A percentile compares a stretch with the other conserved stretches of the same genome.
Conservation (phyloP, 2,329 filamentous ascomycete species). For the Colletotrichum tofieldiae region DNA sequence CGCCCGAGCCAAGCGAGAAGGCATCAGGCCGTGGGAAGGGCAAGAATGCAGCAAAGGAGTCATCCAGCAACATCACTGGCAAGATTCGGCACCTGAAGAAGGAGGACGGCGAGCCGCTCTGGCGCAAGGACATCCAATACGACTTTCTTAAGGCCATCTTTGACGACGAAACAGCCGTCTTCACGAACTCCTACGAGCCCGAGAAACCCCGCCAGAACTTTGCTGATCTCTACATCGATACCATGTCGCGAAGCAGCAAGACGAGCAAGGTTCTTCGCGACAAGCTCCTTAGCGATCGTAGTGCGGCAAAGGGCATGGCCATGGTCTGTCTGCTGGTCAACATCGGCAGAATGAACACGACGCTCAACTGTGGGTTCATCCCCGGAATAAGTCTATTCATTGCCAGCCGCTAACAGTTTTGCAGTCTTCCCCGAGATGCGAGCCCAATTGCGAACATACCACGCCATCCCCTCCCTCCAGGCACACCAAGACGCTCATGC, state of each 20-base stretch:
- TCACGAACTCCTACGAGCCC: conserved; percentile 90
- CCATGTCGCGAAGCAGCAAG: conserved; percentile 98
- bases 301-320: conserved; percentile 96
- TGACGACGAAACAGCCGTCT: conserved; percentile 81
- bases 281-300: conserved; percentile 92
- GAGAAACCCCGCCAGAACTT: conserved; percentile 78
- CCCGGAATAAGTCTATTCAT: conserved; percentile 35
- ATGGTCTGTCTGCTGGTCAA: conserved; percentile 99
- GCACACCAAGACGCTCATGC: conserved; percentile 95
- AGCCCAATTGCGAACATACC: conserved; percentile 96
- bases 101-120: conserved; percentile 88
- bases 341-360: conserved; percentile 98
- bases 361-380: conserved; percentile 84
- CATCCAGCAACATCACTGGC: conserved; percentile 61
- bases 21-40: conserved; percentile 53
- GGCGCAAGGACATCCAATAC: conserved; percentile 90
- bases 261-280: conserved; percentile 98
- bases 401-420: conserved; percentile 42
- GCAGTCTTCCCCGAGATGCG: conserved; percentile 99
- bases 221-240: conserved; percentile 97
- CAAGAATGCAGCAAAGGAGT: conserved; percentile 55
- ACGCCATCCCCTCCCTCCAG: conserved; percentile 96
- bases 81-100: conserved; percentile 92
- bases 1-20: conserved; percentile 61
- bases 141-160: conserved; percentile 88